Base-by-base conservation (phyloP, 176 grass and related monocot genomes). In the Triticum turgidum region DNA sequence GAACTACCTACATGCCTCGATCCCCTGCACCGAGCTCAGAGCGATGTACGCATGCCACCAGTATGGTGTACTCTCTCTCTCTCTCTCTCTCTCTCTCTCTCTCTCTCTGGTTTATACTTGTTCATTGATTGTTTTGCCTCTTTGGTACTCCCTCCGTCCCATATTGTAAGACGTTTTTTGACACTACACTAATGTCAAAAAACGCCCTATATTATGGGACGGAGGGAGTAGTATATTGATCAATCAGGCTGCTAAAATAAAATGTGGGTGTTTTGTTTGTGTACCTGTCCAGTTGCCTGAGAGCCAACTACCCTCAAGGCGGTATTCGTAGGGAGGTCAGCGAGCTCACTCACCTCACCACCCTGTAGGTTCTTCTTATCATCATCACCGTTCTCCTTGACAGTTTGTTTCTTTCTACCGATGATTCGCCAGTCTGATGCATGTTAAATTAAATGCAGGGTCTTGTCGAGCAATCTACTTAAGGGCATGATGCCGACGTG, bases 261-360 rank as follows among this genome's bases (percentile, higher is more conserved):
- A 83, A 86, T 62, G 4, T 65, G 56, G 3, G 14, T 61, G 15
- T 71, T 2, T 32, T 15, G 6, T 0, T 18, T 68, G 14, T 34
- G 14, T 65, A 4, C n/a, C 6, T 69, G 15, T 86, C 51, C 77
- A 98, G 96, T 69, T 98, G 94, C 82, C 78, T 94, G 51, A 92
- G 96, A 80, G 91, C 93, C 15, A 98, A 98, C 87, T 94, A 98
- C 83, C 84, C 96, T 49, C 96, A 98, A 98, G 96, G 93, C 59
- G 94, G 86, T 3, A 86, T 98, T 51, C 96, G 91, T 69, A 87
- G 91, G 9, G 93, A 95, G 82, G 89, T 98, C 64, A 92, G 96
- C 33, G 86, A 92, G 70, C 91, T 98, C 9, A 4, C 76, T 69
- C 93, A 92, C 83, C 88, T 98, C 35, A 96, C 90, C 3, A 95